Evolutionary conservation across 139 green algal species (phyloP), one percentile per base, ranked within the genome.

Genomic region (Gonium pectorale): DNA sequence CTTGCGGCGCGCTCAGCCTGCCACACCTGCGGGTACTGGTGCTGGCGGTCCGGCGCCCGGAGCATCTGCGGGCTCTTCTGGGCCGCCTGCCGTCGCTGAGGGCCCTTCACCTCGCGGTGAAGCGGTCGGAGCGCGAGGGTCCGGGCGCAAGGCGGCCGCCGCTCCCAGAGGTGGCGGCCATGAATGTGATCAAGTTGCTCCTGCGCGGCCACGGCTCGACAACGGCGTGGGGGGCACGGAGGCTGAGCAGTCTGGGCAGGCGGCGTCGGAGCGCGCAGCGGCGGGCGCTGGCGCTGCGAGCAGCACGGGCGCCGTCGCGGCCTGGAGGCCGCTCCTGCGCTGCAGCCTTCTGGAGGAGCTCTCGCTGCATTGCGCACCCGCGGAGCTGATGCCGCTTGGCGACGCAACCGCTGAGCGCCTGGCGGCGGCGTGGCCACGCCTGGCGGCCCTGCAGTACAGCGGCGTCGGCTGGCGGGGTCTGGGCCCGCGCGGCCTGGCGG

Each of bases 391-490:
- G 54, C 74, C 74, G 41, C 41, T 82, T 40, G 3, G 0, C 15
- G 31, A 22, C 7, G 21, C 49, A 31, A 7, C 49, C 40, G 41
- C n/a, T 54, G 54, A 7, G n/a, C 37, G 13, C 17, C 51, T 80
- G 49, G 44, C 77, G 6, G 56, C 56, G 94, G 94, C 15, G 86
- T 95, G 77, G 77, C 60, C 60, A 6, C 43, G 5, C 4, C 62
- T 83, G 43, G 11, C 26, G 9, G 43, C 62, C 37, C 86, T 96
- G 89, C 90, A 93, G 64, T 95, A 98, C 84, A 92, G 89, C 74
- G 95, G 86, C 1, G 94, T 97, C 81, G 94, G 94, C 40, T 98
- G 95, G 95, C 92, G 93, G 75, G 93, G 90, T 62, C 88, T 98
- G 41, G 95, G 71, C 11, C 29, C 3, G 19, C 96, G 74, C 95